Evolutionary conservation across 1,284 basidiomycete genomes (phyloP).

Genomic region (Cryptococcus sp.): DNA sequence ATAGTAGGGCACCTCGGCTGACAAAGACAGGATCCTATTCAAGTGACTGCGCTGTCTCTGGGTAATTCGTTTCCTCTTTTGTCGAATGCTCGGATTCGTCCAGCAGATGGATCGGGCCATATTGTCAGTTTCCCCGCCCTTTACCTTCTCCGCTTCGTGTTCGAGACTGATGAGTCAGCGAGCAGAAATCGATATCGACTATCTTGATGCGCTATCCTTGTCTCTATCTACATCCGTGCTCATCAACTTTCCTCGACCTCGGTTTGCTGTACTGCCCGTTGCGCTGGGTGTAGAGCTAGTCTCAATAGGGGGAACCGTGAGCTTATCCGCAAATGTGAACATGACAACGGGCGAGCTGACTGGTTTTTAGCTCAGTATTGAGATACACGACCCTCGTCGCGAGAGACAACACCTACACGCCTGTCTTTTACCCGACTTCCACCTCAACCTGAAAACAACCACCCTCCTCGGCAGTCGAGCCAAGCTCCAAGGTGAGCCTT

Average conservation of each 20-base stretch:
- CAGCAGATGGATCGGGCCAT: slow-evolving; percentile 51
- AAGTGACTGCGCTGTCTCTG: slow-evolving; percentile 52
- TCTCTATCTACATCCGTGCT: slow-evolving; percentile 54
- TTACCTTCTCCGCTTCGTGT: neutral
- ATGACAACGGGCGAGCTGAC: neutral
- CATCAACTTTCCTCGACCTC: slow-evolving; percentile 53
- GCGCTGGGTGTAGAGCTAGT: slow-evolving; percentile 52
- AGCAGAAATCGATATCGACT: slow-evolving; percentile 55
- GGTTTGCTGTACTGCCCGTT: slow-evolving; percentile 55
- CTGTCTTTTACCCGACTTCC: slow-evolving; percentile 55
- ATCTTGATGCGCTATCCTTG: slow-evolving; percentile 51
- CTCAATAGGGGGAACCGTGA: slow-evolving; percentile 52
- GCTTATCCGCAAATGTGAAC: slow-evolving; percentile 12
- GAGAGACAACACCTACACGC: slow-evolving; percentile 48
- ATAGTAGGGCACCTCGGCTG: neutral
- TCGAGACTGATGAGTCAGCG: slow-evolving; percentile 28
- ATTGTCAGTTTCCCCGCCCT: slow-evolving; percentile 38
- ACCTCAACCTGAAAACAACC: slow-evolving; percentile 51
- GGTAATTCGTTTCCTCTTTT: slow-evolving; percentile 52
- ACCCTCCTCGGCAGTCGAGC: slow-evolving; percentile 54
- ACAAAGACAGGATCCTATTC: slow-evolving; percentile 47
- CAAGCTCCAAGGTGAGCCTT: slow-evolving; percentile 50
- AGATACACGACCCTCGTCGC: slow-evolving; percentile 35
- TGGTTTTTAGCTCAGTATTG: slow-evolving; percentile 34
- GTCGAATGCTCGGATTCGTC: slow-evolving; percentile 52